A percentile compares a stretch with the other conserved stretches of the same genome.
These are phyloP conservation scores for Ilex aquifolium DNA, from an alignment of 257 asterid species.

Conservation along the genomic window DNA sequence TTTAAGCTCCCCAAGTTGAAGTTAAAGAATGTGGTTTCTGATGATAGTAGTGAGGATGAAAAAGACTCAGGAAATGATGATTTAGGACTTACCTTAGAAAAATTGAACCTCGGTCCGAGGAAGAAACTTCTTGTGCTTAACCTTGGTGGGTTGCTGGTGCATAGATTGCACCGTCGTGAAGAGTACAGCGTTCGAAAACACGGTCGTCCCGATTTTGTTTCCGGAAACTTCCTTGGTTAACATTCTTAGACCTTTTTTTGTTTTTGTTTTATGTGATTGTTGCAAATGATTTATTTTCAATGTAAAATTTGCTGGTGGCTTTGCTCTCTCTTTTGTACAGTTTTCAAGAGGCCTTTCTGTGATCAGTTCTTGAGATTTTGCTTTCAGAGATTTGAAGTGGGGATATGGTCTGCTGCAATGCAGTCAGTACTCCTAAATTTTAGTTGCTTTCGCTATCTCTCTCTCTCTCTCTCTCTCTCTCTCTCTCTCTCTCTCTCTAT, in stretches of 20 bases:
- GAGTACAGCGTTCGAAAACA: slow-evolving; percentile 18
- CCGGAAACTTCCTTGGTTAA: slow-evolving; percentile 35
- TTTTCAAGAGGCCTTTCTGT: too few species aligned
- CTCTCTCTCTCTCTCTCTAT: too few species aligned
- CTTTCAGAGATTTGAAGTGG: too few species aligned
- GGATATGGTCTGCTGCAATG: too few species aligned
- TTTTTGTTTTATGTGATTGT: too few species aligned
- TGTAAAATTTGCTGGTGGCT: slow-evolving; percentile 33
- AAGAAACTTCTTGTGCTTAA: slow-evolving; percentile 56
- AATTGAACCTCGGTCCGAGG: slow-evolving; percentile 42
- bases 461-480: too few species aligned
- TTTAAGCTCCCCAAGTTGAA: slow-evolving; percentile 20
- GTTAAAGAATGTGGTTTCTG: slow-evolving; percentile 13
- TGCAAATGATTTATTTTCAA: neutral
- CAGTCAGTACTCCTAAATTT: too few species aligned
- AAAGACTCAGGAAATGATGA: slow-evolving; percentile 3
- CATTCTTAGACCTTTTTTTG: too few species aligned
- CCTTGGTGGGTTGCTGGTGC: slow-evolving; percentile 46
- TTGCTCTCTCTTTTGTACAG: too few species aligned
- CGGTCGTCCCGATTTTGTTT: slow-evolving; percentile 28
- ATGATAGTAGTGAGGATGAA: slow-evolving; percentile 25
- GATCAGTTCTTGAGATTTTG: too few species aligned
- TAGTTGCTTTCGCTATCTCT: too few species aligned
- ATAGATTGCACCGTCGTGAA: slow-evolving; percentile 26
- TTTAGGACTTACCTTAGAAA: slow-evolving; percentile 36